A percentile compares a stretch with the other conserved stretches of the same genome.
These are phyloP conservation scores for Begonia masoniana DNA, from an alignment of 306 rosid genomes.

Conservation along the genomic window DNA sequence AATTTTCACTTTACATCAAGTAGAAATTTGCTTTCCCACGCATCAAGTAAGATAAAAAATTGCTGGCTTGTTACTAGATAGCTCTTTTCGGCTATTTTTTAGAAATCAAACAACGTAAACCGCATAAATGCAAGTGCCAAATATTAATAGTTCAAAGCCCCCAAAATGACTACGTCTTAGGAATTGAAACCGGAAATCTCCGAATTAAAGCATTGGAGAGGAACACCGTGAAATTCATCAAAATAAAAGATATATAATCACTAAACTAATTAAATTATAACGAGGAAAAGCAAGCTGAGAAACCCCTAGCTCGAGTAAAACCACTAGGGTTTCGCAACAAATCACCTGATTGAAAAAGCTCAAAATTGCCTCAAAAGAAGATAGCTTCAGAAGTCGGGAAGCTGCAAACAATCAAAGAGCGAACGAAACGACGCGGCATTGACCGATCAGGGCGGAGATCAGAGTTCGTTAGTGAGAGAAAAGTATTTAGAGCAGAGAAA, in stretches of 20 bases:
- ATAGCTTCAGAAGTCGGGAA: slow-evolving; percentile 7
- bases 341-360: slow-evolving; percentile 2
- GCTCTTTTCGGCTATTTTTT: too few species aligned
- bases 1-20: too few species aligned
- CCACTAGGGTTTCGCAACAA: slow-evolving; percentile 39
- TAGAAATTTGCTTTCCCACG: too few species aligned
- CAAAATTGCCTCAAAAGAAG: background rate
- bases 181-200: too few species aligned
- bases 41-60: too few species aligned
- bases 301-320: slow-evolving; percentile 17
- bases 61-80: too few species aligned
- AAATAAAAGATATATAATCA: background rate
- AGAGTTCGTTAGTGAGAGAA: slow-evolving; percentile 17
- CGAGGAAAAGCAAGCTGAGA: background rate
- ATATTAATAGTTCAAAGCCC: too few species aligned
- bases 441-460: slow-evolving; percentile 34
- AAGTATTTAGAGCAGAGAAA: background rate
- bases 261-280: background rate
- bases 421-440: slow-evolving; percentile 48
- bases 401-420: slow-evolving; percentile 7
- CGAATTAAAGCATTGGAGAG: too few species aligned
- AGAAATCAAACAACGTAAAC: too few species aligned
- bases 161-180: too few species aligned
- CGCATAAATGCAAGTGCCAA: too few species aligned
- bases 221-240: slow-evolving; percentile 4